Conservation (phyloP, 108 stramenopile species). For the Discostella stelligeroides region DNA sequence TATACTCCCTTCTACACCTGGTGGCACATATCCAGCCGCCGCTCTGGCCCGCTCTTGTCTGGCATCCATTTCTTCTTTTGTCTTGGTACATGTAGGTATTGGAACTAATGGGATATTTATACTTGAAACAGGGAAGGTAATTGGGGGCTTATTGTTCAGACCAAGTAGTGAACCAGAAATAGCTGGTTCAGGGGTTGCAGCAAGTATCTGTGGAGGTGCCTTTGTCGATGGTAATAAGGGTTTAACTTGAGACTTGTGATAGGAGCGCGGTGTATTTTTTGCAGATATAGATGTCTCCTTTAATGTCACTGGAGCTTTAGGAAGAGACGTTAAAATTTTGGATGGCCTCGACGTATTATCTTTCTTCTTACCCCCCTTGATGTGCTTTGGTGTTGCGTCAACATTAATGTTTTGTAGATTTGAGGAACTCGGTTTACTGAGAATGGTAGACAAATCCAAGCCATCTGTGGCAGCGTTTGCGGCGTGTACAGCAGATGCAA, state of each 20-base stretch:
- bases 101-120: constrained; percentile 46
- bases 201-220: constrained; percentile 5
- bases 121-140: constrained; percentile 24
- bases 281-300: background rate
- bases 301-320: constrained; percentile 1
- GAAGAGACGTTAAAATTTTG: background rate
- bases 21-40: constrained; percentile 78
- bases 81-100: constrained; percentile 62
- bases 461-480: constrained; percentile 76
- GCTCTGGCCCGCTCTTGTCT: constrained; percentile 76
- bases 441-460: constrained; percentile 57
- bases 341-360: constrained; percentile 6
- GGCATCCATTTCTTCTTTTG: constrained; percentile 66
- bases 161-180: background rate
- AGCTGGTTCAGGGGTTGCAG: constrained; percentile 2
- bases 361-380: background rate
- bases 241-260: background rate
- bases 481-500: constrained; percentile 74
- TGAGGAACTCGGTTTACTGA: constrained; percentile 14
- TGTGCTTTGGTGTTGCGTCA: constrained; percentile 10
- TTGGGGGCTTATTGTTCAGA: constrained; percentile 13
- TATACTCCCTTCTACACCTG: constrained; percentile 23
- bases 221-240: constrained; percentile 1
- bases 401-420: constrained; percentile 6
- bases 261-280: constrained; percentile 11